phyloP scores from a whole-genome alignment of 805 yeast species.

The Ogataea parapolymorpha region DNA sequence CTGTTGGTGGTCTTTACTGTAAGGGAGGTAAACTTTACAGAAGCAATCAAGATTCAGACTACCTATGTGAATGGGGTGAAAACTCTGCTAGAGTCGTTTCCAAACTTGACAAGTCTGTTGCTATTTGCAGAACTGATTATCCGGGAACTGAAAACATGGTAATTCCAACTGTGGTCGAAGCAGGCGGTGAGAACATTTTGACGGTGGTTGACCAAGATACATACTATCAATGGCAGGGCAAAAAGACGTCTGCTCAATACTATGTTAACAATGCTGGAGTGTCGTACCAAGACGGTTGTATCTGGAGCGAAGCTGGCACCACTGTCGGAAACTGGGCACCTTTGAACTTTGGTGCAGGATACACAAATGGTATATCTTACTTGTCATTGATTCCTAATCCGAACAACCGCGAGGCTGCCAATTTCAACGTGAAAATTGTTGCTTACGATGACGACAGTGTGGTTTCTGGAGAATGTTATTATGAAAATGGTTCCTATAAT shows the following conservation, averaged over 20 bases:
- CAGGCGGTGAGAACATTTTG: constrained; percentile 48
- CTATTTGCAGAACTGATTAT: constrained; percentile 75
- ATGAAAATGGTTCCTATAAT: constrained; percentile 73
- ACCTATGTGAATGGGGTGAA: constrained; percentile 65
- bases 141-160: constrained; percentile 83
- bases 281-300: constrained; percentile 62
- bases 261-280: constrained; percentile 79
- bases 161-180: constrained; percentile 61
- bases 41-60: constrained; percentile 47
- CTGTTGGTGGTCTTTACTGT: constrained; percentile 71
- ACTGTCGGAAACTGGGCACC: constrained; percentile 81
- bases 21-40: constrained; percentile 57
- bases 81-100: constrained; percentile 53
- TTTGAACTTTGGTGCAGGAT: constrained; percentile 74
- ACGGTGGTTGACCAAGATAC: constrained; percentile 58
- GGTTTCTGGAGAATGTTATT: constrained; percentile 72
- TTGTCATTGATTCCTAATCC: constrained; percentile 77
- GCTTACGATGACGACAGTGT: constrained; percentile 60
- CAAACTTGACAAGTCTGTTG: constrained; percentile 48
- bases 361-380: constrained; percentile 54
- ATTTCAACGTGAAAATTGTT: constrained; percentile 75
- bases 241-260: constrained; percentile 65
- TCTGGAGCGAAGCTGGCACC: constrained; percentile 61
- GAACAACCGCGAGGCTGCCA: constrained; percentile 54
- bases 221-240: constrained; percentile 63